Conservation (phyloP, 1,139 yeast species). For the Hansenula lynferdii region DNA sequence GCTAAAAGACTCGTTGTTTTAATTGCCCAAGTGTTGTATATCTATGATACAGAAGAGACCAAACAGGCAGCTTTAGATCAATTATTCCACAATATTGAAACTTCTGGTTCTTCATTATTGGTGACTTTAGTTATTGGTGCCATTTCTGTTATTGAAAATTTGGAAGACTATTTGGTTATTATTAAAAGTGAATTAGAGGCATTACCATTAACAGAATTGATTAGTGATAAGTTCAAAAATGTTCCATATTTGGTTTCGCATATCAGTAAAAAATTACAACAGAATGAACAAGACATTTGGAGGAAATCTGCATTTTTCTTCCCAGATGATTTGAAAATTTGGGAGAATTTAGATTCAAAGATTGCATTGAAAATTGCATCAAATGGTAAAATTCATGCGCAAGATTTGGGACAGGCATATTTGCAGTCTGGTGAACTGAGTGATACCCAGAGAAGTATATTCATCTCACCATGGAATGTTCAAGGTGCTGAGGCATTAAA, state of each 20-base stretch:
- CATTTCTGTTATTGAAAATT: conserved; percentile 61
- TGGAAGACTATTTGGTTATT: conserved; percentile 56
- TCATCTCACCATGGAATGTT: conserved; percentile 39
- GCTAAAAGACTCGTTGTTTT: conserved; percentile 64
- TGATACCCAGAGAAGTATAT: conserved; percentile 56
- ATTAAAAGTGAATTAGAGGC: conserved; percentile 61
- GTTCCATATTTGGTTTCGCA: conserved; percentile 60
- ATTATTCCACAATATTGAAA: conserved; percentile 56
- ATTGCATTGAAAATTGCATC: conserved; percentile 52
- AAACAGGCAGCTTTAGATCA: conserved; percentile 79
- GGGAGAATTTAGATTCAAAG: conserved; percentile 56
- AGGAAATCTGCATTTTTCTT: conserved; percentile 67
- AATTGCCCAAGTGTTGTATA: conserved; percentile 75
- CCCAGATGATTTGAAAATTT: conserved; percentile 64
- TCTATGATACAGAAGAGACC: conserved; percentile 66
- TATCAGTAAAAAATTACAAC: conserved; percentile 35
- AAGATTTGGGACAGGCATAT: conserved; percentile 49
- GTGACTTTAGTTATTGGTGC: conserved; percentile 78
- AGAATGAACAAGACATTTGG: conserved; percentile 39
- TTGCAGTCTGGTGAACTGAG: conserved; percentile 40
- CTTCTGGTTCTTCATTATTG: conserved; percentile 57
- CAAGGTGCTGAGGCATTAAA: conserved; percentile 21
- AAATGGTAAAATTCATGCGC: conserved; percentile 43
- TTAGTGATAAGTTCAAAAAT: conserved; percentile 45
- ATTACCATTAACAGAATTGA: conserved; percentile 42